Evolutionary conservation across 1,284 basidiomycete genomes (phyloP), one percentile per base, ranked within the genome.

Genomic region (Somion occarium): DNA sequence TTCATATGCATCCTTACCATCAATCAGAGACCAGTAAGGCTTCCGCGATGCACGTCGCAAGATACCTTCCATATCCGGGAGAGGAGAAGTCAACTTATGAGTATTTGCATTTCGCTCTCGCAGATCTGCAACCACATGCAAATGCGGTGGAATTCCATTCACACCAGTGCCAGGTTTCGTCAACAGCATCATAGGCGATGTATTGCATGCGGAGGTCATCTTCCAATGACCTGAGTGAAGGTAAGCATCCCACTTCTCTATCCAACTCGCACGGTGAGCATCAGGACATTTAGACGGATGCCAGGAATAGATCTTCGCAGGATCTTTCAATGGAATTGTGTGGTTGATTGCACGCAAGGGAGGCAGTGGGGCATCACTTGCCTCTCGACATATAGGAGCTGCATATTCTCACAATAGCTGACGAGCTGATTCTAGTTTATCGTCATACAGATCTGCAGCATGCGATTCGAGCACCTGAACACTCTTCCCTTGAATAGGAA

Each of bases 331-430:
- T 1, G 69, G 70, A 3, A 74, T 73, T 0, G 42, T 44, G 49
- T 74, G 70, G 47, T 74, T 74, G 3, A 74, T 67, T 0, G 53
- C 66, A 1, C 69, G 49, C 1, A 72, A 43, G 0, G 66, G 71
- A 0, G 65, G 71, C 15, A 73, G 46, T 0, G 53, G 54, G 0
- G 66, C 64, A 3, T 68, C 59, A 0, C 46, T 51, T 1, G 59
- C 61, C 2, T 65, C 56, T 12, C 15, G 34, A 26, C 58, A 69
- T 0, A 72, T 51, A 7, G 59, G 53, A 11, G 51, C 12, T 0
- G 64, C 64, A 5, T 66, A 57, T 4, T 64, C 48, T 2, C 48
- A 34, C 1, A 66, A 42, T 13, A 56, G 19, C 13, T 48, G n/a
- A 0, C 60, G 46, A 1, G 59, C 18, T 13, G 22, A 0, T 9